Conservation (phyloP, 192 early-diverging fungal species). For the Lunasporangiospora selenospora region DNA sequence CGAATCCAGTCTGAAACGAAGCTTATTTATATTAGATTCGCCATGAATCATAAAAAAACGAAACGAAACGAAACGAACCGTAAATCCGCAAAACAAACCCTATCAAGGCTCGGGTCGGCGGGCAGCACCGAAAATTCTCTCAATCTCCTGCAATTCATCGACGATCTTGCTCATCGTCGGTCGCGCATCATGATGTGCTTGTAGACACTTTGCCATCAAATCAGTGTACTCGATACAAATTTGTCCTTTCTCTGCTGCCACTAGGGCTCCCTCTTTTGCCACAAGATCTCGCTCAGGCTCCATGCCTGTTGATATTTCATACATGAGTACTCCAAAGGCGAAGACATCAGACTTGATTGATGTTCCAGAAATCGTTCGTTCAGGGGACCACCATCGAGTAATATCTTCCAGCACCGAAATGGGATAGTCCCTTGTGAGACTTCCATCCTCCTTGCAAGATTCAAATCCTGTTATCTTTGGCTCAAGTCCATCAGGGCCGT, state of each 20-base stretch:
- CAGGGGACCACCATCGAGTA: slow-evolving; percentile 21
- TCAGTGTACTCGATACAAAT: slow-evolving; percentile 18
- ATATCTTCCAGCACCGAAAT: background rate
- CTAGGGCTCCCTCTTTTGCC: slow-evolving; percentile 1
- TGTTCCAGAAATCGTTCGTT: slow-evolving; percentile 1
- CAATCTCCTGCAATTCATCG: slow-evolving; percentile 8
- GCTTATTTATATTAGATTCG: too few species aligned
- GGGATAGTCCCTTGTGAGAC: slow-evolving; percentile 1
- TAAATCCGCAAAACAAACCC: too few species aligned
- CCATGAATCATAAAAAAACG: too few species aligned
- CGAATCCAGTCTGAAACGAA: too few species aligned
- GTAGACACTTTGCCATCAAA: slow-evolving; percentile 22
- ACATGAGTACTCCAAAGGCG: slow-evolving; percentile 28
- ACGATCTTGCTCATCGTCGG: slow-evolving; percentile 8
- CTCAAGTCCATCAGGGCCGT: slow-evolving; percentile 7
- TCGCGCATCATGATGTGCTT: background rate
- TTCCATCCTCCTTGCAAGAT: slow-evolving; percentile 10
- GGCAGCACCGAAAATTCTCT: slow-evolving; percentile 2
- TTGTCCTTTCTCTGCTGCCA: background rate
- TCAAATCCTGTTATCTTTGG: slow-evolving; percentile 31
- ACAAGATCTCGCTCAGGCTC: slow-evolving; percentile 16
- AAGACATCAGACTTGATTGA: slow-evolving; percentile 10
- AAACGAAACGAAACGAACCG: too few species aligned
- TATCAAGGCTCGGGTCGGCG: background rate
- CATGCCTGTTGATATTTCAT: slow-evolving; percentile 29